Base-by-base conservation (phyloP, 192 early-diverging fungal genomes). In the Coemansia sp. region DNA sequence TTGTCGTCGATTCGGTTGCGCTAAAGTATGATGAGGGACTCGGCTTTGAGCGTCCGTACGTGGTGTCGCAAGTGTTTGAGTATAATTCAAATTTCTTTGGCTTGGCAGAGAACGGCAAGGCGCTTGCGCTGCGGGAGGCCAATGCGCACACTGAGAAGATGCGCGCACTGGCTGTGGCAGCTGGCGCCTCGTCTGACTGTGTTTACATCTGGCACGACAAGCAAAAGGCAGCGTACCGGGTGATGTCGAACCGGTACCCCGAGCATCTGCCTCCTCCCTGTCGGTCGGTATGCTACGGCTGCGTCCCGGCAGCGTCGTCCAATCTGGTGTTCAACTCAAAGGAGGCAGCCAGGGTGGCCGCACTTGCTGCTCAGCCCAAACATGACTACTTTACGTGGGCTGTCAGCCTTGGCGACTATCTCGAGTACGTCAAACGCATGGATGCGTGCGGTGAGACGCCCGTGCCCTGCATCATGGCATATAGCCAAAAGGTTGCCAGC, bases 151-250 rank as follows among this genome's bases (percentile, higher is more conserved):
- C 51, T 5, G 39, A 51, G 25, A 45, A 31, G 26, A 64, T 68
- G 65, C 61, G 56, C 19, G 27, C 31, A 2, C 39, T 59, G 25
- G 71, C 71, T 15, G 56, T 40, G 14, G 48, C 39, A 1, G 51
- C 40, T 19, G 55, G 63, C 8, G 65, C 55, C 9, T 8, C 33
- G 5, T 29, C 68, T 9, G 63, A 63, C 46, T 57, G 71, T 43
- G 71, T 68, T 19, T 63, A 75, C 49, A 30, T 75, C 27, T 68
- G 65, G 71, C 71, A 75, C 40, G 71, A 75, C 56, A 68, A 68
- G 38, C 71, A 75, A 39, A 75, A 75, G 46, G 71, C 71, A 11
- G 71, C 71, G 2, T 75, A 60, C 55, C 64, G 71, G 8, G 53
- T 75, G 22, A 75, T 68, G 51, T 66, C 65, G 29, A 58, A 55